These are phyloP conservation scores for Plectosphaerella plurivora DNA, from an alignment of 2,329 filamentous ascomycete species.

Conservation along the genomic window DNA sequence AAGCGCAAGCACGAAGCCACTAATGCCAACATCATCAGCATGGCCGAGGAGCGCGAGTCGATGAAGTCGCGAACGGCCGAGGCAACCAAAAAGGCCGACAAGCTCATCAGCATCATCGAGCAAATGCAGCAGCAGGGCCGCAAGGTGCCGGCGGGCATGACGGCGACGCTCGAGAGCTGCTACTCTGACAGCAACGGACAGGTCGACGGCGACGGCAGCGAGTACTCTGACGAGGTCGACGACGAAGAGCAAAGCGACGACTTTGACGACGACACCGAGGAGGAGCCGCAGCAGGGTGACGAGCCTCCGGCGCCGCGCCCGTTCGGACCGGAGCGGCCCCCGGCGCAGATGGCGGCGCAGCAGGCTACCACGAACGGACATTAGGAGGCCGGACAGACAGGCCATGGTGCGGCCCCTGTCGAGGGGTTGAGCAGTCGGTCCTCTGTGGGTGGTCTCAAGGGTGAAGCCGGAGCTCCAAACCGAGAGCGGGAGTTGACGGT, in stretches of 20 bases:
- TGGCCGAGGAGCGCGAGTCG: conserved; percentile 91
- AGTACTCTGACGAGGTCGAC: conserved; percentile 60
- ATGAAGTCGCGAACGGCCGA: conserved; percentile 61
- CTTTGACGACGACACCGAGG: conserved; percentile 57
- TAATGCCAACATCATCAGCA: conserved; percentile 90
- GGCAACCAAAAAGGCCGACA: conserved; percentile 70
- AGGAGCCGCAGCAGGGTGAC: conserved; percentile 36
- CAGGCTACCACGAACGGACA: conserved; percentile 37
- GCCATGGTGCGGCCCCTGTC: neutral
- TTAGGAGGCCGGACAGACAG: conserved; percentile 21
- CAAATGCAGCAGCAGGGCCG: conserved; percentile 95
- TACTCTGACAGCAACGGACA: conserved; percentile 50
- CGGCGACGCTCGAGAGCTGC: conserved; percentile 53
- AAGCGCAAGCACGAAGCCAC: conserved; percentile 92
- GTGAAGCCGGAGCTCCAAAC: no score
- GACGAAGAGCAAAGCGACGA: conserved; percentile 61
- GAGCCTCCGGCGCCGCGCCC: conserved; percentile 29
- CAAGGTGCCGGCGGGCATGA: conserved; percentile 63
- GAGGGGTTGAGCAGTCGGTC: no score
- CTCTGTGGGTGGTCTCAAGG: no score
- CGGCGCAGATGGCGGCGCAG: conserved; percentile 22
- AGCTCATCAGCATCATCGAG: conserved; percentile 89
- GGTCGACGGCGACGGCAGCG: conserved; percentile 53
- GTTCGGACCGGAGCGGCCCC: conserved; percentile 45
- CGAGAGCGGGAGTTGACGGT: no score